phyloP scores from a whole-genome alignment of 352 stramenopile genomes.

The Pythium phragmitis region DNA sequence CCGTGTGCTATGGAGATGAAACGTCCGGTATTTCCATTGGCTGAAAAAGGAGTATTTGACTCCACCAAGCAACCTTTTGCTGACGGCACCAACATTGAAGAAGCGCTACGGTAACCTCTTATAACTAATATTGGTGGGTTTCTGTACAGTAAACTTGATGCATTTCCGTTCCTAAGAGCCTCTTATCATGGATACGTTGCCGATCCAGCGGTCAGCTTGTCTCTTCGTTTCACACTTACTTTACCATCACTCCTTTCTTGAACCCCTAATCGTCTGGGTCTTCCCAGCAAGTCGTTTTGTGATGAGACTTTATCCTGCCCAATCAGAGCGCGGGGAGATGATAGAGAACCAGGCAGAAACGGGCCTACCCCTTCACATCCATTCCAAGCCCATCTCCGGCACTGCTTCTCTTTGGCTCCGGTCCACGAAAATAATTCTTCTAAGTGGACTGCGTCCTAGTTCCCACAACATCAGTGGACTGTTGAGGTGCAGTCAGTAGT shows the following conservation, averaged over 20 bases:
- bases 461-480: no score
- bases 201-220: constrained; percentile 7
- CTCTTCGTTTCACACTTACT: constrained; percentile 1
- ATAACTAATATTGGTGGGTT: not conserved
- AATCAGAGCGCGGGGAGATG: not conserved
- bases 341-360: not conserved
- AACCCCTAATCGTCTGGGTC: constrained; percentile 24
- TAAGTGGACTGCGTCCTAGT: no score
- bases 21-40: not conserved
- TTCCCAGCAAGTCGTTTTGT: constrained; percentile 21
- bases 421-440: no score
- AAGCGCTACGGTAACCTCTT: not conserved
- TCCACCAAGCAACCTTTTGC: constrained; percentile 7
- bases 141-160: not conserved
- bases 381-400: no score
- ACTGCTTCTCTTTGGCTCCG: no score
- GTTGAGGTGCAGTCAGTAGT: no score
- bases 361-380: no score
- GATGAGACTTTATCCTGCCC: constrained; percentile 2
- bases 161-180: not conserved
- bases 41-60: not conserved
- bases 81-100: constrained; percentile 5
- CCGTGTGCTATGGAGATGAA: no score
- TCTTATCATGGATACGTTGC: constrained; percentile 10
- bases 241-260: constrained; percentile 20